phyloP scores from a whole-genome alignment of 441 rosid genomes.

The Geranium incanum region DNA sequence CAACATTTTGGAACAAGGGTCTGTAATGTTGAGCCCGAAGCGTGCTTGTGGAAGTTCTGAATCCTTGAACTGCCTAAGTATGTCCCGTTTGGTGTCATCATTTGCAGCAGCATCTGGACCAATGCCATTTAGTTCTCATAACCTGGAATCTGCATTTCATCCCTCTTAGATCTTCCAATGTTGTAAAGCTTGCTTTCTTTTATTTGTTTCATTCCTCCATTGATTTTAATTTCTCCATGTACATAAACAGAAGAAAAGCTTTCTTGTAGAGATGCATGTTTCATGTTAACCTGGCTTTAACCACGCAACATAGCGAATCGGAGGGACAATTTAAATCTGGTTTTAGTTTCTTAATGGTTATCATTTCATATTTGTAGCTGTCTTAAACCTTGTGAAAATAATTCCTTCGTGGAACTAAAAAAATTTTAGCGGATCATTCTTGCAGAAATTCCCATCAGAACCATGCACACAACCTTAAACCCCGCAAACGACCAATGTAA shows the following conservation, averaged over 20 bases:
- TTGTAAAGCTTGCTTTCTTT: conserved; percentile 22
- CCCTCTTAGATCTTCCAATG: conserved; percentile 13
- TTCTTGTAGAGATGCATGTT: neutral
- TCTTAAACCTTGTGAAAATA: too few species aligned
- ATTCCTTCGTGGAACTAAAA: too few species aligned
- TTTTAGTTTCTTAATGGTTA: too few species aligned
- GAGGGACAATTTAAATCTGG: neutral
- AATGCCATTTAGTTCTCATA: conserved; percentile 12
- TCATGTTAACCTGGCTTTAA: neutral
- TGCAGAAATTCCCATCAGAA: too few species aligned
- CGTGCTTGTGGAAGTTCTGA: conserved; percentile 14
- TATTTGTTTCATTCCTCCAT: neutral
- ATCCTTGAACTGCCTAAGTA: conserved; percentile 11
- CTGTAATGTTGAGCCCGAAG: conserved; percentile 12
- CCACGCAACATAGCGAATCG: neutral
- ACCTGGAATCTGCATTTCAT: conserved; percentile 15
- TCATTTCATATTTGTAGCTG: too few species aligned
- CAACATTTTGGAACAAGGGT: conserved; percentile 17
- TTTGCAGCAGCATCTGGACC: conserved; percentile 16
- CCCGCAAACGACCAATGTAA: too few species aligned
- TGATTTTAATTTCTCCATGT: neutral
- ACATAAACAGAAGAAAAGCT: neutral
- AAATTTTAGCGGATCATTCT: too few species aligned
- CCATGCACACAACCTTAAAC: too few species aligned
- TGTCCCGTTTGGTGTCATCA: conserved; percentile 11